A percentile compares a stretch with the other conserved stretches of the same genome.
phyloP scores from a whole-genome alignment of 768 basidiomycete species.

The Ramaria sp. region DNA sequence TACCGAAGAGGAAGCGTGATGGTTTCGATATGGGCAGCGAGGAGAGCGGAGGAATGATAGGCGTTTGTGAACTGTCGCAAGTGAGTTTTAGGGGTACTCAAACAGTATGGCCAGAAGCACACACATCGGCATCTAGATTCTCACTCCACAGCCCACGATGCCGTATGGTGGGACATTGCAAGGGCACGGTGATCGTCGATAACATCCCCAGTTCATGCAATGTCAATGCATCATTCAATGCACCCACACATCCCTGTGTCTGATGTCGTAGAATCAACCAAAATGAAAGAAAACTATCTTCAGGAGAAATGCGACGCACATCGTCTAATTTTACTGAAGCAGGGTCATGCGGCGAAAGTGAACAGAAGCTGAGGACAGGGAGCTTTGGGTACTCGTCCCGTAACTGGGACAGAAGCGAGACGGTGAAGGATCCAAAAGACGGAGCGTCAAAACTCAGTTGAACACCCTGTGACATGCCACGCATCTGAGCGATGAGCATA shows the following conservation, averaged over 20 bases:
- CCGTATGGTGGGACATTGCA: slow-evolving; percentile 37
- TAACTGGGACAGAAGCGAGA: slow-evolving; percentile 45
- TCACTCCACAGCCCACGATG: slow-evolving; percentile 20
- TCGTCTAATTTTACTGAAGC: slow-evolving; percentile 21
- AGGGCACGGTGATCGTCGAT: slow-evolving; percentile 28
- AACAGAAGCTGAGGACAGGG: slow-evolving; percentile 44
- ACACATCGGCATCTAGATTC: slow-evolving; percentile 17
- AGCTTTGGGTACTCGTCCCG: slow-evolving; percentile 60
- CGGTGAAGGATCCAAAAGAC: slow-evolving; percentile 55
- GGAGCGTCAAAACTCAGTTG: slow-evolving; percentile 41
- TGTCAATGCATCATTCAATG: slow-evolving; percentile 51
- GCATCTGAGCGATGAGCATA: not conserved
- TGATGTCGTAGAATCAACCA: slow-evolving; percentile 8
- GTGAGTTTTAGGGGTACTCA: not conserved
- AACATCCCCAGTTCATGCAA: slow-evolving; percentile 39
- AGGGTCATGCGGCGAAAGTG: slow-evolving; percentile 38
- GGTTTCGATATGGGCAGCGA: slow-evolving; percentile 49
- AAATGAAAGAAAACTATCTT: not conserved
- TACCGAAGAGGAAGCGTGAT: slow-evolving; percentile 51
- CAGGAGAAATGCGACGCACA: slow-evolving; percentile 24
- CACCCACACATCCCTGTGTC: slow-evolving; percentile 26
- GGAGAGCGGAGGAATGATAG: slow-evolving; percentile 46
- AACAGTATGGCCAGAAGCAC: slow-evolving; percentile 8
- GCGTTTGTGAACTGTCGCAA: slow-evolving; percentile 16
- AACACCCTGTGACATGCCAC: slow-evolving; percentile 37